phyloP scores from a whole-genome alignment of 805 yeast genomes.

The Isabelozyma heimii region DNA sequence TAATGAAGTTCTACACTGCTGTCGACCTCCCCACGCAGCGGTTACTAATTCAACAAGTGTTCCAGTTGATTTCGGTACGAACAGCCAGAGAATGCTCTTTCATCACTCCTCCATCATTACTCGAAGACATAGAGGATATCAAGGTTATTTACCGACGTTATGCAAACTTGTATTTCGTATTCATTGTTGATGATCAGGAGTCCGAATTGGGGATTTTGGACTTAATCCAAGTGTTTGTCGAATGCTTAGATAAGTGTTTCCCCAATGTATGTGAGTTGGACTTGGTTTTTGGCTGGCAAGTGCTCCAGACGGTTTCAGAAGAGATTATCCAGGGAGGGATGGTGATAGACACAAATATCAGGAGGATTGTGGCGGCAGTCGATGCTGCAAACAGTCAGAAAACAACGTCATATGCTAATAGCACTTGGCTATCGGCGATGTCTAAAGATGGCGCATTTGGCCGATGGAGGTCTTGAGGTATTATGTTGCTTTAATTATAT shows the following conservation, averaged over 20 bases:
- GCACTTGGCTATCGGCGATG: conserved; percentile 19
- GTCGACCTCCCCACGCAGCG: conserved; percentile 83
- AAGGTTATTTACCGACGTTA: conserved; percentile 91
- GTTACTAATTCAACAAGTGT: conserved; percentile 75
- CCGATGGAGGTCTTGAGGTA: conserved; percentile 5
- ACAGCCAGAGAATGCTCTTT: conserved; percentile 81
- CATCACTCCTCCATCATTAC: conserved; percentile 80
- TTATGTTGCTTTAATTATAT: neutral
- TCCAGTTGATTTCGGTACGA: conserved; percentile 69
- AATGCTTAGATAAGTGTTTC: conserved; percentile 89
- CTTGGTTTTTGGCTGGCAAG: conserved; percentile 98
- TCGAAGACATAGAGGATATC: conserved; percentile 68
- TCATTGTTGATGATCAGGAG: conserved; percentile 94
- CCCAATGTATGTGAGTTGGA: conserved; percentile 94
- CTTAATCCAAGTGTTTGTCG: conserved; percentile 94
- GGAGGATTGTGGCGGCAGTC: conserved; percentile 76
- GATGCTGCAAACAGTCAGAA: conserved; percentile 66
- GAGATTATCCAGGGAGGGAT: conserved; percentile 97
- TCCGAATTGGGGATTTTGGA: conserved; percentile 92
- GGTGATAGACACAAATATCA: conserved; percentile 91
- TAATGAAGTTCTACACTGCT: conserved; percentile 89
- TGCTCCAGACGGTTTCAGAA: conserved; percentile 82
- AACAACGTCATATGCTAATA: conserved; percentile 16
- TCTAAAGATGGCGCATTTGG: conserved; percentile 27
- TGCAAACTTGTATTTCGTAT: conserved; percentile 94